phyloP scores from a whole-genome alignment of 2,329 filamentous ascomycete genomes.

The Stylonectria norvegica region DNA sequence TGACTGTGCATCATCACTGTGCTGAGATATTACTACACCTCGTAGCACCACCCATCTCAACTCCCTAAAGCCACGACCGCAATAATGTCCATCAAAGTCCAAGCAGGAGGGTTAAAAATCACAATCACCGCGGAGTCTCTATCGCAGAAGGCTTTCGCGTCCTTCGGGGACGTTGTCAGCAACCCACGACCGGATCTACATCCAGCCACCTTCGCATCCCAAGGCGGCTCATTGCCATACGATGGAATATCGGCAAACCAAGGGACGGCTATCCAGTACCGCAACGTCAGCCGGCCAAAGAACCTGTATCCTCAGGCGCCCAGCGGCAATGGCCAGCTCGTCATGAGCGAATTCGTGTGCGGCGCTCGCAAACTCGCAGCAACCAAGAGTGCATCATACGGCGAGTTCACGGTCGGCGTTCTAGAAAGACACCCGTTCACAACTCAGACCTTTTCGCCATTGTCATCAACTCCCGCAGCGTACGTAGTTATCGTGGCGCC shows the following conservation, averaged over 20 bases:
- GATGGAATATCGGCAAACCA: constrained; percentile 70
- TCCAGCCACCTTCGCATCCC: constrained; percentile 44
- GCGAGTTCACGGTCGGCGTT: constrained; percentile 60
- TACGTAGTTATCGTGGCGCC: constrained; percentile 92
- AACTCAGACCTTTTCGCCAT: constrained; percentile 85
- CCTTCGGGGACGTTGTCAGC: constrained; percentile 79
- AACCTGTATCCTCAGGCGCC: constrained; percentile 68
- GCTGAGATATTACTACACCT: too few relatives aligned
- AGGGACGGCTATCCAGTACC: constrained; percentile 82
- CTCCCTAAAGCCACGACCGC: too few relatives aligned
- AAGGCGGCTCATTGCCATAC: constrained; percentile 37
- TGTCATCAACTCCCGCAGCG: constrained; percentile 50
- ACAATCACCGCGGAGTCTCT: constrained; percentile 61
- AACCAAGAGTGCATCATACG: constrained; percentile 8
- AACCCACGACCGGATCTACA: constrained; percentile 62
- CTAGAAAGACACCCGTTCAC: constrained; percentile 93
- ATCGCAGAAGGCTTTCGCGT: constrained; percentile 64
- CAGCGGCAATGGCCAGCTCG: constrained; percentile 51
- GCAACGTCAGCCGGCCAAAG: constrained; percentile 68
- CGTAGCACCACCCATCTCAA: too few relatives aligned
- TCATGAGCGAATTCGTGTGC: constrained; percentile 89
- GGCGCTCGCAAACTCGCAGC: constrained; percentile 35
- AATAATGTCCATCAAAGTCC: constrained; percentile 27
- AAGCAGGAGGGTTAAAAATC: constrained; percentile 23
- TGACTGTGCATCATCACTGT: too few relatives aligned